Percentiles rank a stretch among this genome's conserved stretches.
Conservation (phyloP, 2,329 filamentous ascomycete genomes). For the Monosporascus sp. region DNA sequence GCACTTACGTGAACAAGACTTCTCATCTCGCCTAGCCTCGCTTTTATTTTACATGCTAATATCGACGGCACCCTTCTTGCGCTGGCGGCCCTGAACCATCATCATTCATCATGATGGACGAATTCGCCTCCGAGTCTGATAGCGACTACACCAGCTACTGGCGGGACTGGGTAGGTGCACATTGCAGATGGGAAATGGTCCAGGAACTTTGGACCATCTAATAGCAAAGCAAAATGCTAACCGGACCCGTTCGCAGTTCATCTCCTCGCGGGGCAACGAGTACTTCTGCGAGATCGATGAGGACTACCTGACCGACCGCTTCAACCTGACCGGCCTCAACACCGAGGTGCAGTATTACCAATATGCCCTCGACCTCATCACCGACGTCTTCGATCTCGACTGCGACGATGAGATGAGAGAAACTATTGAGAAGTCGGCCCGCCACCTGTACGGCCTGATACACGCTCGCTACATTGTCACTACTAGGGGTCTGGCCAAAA, state of each 20-base stretch:
- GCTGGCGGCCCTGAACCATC: background rate
- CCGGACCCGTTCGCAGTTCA: constrained; percentile 62
- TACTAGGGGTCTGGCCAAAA: constrained; percentile 87
- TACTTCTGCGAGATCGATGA: constrained; percentile 99
- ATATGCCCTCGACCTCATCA: constrained; percentile 95
- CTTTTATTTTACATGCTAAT: too few relatives aligned
- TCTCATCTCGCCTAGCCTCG: too few relatives aligned
- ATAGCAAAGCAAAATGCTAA: constrained; percentile 13
- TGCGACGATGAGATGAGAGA: constrained; percentile 98
- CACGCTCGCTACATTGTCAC: constrained; percentile 97
- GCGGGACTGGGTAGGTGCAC: constrained; percentile 87
- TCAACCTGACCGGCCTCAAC: constrained; percentile 96
- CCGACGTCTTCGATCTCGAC: constrained; percentile 96
- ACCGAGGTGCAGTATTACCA: constrained; percentile 98
- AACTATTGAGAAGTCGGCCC: constrained; percentile 93
- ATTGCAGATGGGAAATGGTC: background rate
- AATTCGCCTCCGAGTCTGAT: constrained; percentile 95
- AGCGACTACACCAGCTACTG: constrained; percentile 99
- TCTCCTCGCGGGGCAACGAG: constrained; percentile 94
- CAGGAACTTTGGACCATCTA: background rate
- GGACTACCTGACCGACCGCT: constrained; percentile 95
- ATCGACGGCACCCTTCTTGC: too few relatives aligned
- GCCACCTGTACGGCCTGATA: constrained; percentile 92
- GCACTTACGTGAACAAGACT: too few relatives aligned
- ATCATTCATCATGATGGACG: constrained; percentile 64